Evolutionary conservation across 2,329 filamentous ascomycete species (phyloP), one percentile per base, ranked within the genome.

Genomic region (Lachnellula subtilissima): DNA sequence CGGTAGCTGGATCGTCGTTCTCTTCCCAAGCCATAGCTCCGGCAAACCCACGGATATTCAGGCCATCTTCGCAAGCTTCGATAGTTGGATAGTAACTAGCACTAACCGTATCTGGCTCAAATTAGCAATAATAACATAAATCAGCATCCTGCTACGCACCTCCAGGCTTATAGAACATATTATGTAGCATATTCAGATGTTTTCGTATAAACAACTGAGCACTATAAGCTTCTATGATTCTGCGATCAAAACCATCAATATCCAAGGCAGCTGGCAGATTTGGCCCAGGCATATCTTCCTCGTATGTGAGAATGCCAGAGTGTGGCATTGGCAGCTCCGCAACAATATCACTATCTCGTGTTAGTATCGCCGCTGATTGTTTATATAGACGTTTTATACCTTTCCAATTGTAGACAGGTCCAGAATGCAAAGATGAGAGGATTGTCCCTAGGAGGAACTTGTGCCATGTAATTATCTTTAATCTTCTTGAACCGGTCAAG

Each of bases 381-480:
- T 5, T 15, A 45, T 19, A 5, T 9, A 19, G 25, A 25, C 28
- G 17, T n/a, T 25, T 52, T 72, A 63, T 71, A 90, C 87, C 87
- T 96, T 72, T 97, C 93, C 11, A 97, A 78, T 68, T 97, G 93
- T 60, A 97, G 76, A 69, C 90, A 96, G 7, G 92, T 94, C 93
- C 93, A 97, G 66, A 92, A 97, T 0, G 90, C 87, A 64, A 95
- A 80, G 14, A 87, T 77, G 37, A 87, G 77, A 55, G 87, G 78
- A 67, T 91, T 89, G 64, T 86, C 81, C 47, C 66, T 69, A 8
- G 62, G 46, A 39, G 59, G 57, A 17, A 61, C 50, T 8, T 32
- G 28, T 32, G 61, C 39, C 17, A 40, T 48, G 22, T 25, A 28
- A 1, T 54, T 48, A 3, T 54, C 36, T 48, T 65, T 75, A 64